Evolutionary conservation across 306 rosid species (phyloP).

Genomic region (Quercus glauca): DNA sequence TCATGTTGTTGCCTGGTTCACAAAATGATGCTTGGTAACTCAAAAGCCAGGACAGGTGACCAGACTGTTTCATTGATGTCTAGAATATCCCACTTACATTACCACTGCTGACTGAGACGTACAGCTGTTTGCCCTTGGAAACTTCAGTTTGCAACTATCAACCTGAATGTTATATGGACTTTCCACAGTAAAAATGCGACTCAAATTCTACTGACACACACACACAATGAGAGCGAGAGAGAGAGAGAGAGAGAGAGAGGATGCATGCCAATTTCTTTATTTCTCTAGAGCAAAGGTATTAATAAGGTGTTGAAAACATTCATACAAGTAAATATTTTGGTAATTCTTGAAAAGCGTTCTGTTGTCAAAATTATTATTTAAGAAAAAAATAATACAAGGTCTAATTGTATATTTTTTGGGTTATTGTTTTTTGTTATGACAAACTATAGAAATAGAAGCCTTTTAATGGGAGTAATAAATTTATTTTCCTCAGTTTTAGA

Average conservation of each 20-base stretch:
- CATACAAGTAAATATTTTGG: neutral
- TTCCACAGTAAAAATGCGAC: neutral
- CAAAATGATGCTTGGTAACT: conserved; percentile 6
- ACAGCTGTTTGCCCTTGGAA: conserved; percentile 38
- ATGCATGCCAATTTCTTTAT: neutral
- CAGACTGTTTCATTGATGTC: neutral
- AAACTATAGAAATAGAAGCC: neutral
- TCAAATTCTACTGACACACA: too few species aligned
- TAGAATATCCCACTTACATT: conserved; percentile 42
- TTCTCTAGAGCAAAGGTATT: neutral
- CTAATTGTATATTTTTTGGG: neutral
- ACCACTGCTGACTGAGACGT: conserved; percentile 28
- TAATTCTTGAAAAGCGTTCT: neutral
- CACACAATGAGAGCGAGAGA: too few species aligned
- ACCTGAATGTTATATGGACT: neutral
- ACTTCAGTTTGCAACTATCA: conserved; percentile 4
- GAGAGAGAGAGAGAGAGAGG: neutral
- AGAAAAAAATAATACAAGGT: neutral
- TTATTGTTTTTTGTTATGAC: neutral
- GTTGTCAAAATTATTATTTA: neutral
- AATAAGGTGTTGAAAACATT: neutral
- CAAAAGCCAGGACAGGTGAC: conserved; percentile 12
- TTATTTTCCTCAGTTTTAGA: neutral
- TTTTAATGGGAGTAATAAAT: neutral
- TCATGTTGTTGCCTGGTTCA: conserved; percentile 15